These are phyloP conservation scores for Diaporthe caulivora DNA, from an alignment of 2,329 filamentous ascomycete genomes.

Conservation along the genomic window DNA sequence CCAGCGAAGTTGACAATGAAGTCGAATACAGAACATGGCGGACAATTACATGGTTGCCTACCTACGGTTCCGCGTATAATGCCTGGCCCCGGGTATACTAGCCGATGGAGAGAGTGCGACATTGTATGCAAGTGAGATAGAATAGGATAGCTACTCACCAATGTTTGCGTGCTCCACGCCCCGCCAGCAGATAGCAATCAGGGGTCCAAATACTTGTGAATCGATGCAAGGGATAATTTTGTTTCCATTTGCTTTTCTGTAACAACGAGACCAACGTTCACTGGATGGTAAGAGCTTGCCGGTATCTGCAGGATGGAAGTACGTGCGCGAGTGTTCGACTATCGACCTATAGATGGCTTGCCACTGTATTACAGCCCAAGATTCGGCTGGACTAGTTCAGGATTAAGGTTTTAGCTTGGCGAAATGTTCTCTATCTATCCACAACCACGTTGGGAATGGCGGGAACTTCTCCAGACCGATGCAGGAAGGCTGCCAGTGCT, in stretches of 20 bases:
- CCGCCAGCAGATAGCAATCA: not conserved
- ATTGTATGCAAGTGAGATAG: not conserved
- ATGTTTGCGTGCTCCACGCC: not conserved
- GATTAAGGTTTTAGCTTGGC: not conserved
- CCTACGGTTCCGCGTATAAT: not conserved
- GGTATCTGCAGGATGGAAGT: not conserved
- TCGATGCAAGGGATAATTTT: not conserved
- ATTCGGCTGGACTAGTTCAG: not conserved
- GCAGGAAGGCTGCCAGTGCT: not conserved
- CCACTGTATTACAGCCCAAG: not conserved
- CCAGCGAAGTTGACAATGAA: not conserved
- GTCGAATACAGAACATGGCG: not conserved
- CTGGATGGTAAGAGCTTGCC: not conserved
- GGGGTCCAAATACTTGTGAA: too few relatives aligned
- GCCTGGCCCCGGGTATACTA: too few relatives aligned
- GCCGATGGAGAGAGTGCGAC: not conserved
- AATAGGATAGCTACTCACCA: not conserved
- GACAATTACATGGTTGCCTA: too few relatives aligned
- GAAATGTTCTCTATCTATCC: too few relatives aligned
- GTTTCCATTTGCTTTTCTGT: not conserved
- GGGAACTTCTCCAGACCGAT: not conserved
- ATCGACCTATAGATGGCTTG: not conserved
- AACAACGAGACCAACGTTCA: not conserved
- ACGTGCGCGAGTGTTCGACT: not conserved
- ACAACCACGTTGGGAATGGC: too few relatives aligned